A percentile compares a stretch with the other conserved stretches of the same genome.
Evolutionary conservation across 148 eudicot genomes (phyloP).

Genomic region (Heliamphora exappendiculata): DNA sequence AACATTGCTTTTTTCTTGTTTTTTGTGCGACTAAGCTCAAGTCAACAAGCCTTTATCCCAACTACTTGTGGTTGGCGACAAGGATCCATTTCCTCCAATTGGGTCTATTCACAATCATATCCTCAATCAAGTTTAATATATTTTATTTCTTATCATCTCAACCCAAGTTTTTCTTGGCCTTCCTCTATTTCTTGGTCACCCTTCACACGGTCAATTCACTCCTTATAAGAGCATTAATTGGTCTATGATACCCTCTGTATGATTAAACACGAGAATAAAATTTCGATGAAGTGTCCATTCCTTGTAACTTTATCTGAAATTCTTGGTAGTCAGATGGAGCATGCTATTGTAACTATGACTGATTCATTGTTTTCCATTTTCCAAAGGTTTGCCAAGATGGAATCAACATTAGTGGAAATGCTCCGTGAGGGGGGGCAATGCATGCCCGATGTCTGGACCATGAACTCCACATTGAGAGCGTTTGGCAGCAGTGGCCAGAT

Average conservation of each 20-base stretch:
- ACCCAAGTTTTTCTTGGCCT: neutral
- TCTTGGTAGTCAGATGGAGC: neutral
- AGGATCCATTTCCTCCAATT: neutral
- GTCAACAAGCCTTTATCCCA: neutral
- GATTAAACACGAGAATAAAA: neutral
- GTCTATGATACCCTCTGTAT: neutral
- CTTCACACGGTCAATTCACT: neutral
- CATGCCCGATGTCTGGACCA: constrained; percentile 86
- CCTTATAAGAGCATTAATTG: neutral
- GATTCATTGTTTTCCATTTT: constrained; percentile 19
- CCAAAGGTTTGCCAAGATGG: constrained; percentile 78
- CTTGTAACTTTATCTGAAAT: neutral
- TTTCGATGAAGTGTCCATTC: neutral
- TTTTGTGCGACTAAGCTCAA: neutral
- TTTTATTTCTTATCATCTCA: neutral
- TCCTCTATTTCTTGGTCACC: neutral
- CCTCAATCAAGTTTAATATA: neutral
- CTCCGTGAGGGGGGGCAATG: constrained; percentile 44
- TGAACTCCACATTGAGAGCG: constrained; percentile 86
- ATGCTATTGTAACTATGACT: neutral
- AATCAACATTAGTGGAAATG: constrained; percentile 72
- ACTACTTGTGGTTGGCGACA: neutral
- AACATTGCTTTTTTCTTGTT: neutral
- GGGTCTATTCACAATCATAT: neutral
- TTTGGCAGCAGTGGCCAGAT: constrained; percentile 85